Percentiles rank a stretch among this genome's conserved stretches.
Evolutionary conservation across 345 rosid species (phyloP).

Genomic region (Euphorbia tirucalli): DNA sequence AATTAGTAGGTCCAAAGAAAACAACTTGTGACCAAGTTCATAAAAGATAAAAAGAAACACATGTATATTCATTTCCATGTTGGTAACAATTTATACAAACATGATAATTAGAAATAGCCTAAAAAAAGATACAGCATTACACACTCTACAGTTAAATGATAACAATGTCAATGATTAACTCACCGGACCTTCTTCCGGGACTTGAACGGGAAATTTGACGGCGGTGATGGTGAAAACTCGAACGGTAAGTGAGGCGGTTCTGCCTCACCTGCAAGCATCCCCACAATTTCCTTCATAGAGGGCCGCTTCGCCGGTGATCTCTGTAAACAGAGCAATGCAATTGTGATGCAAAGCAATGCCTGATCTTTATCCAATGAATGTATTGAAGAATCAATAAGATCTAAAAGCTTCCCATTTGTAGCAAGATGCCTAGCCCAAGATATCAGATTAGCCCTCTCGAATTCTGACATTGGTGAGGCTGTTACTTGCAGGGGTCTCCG

Average conservation of each 20-base stretch:
- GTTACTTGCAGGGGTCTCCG: slow-evolving; percentile 75
- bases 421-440: slow-evolving; percentile 85
- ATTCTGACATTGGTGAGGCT: slow-evolving; percentile 72
- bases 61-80: slow-evolving; percentile 14
- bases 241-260: slow-evolving; percentile 72
- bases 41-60: not conserved
- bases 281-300: slow-evolving; percentile 59
- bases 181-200: slow-evolving; percentile 26
- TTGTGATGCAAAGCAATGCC: slow-evolving; percentile 64
- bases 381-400: slow-evolving; percentile 59
- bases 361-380: slow-evolving; percentile 59
- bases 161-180: slow-evolving; percentile 9
- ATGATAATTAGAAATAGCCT: slow-evolving; percentile 26
- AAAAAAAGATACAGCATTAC: slow-evolving; percentile 24
- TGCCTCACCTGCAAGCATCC: slow-evolving; percentile 60
- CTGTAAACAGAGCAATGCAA: slow-evolving; percentile 69
- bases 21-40: slow-evolving; percentile 7
- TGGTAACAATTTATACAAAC: slow-evolving; percentile 28
- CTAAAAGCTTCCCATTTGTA: slow-evolving; percentile 57
- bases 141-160: slow-evolving; percentile 37
- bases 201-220: slow-evolving; percentile 33
- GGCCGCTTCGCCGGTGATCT: slow-evolving; percentile 66
- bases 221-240: slow-evolving; percentile 78
- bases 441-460: slow-evolving; percentile 75
- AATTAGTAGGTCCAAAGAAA: slow-evolving; percentile 14